Conservation (phyloP, 768 basidiomycete genomes). For the Podaxis rugospora region DNA sequence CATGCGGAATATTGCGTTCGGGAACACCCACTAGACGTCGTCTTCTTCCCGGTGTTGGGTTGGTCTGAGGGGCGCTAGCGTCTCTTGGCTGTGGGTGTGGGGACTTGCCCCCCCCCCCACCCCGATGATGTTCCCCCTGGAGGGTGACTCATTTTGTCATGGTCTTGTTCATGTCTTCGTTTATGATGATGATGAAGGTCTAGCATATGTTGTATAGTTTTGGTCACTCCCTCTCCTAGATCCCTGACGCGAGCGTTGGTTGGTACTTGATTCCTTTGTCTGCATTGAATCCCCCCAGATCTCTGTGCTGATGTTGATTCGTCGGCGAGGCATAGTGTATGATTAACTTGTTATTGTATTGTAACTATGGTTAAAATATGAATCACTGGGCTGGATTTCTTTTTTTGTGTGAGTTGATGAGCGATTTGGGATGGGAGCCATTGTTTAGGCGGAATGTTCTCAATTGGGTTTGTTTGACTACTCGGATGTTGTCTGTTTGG, state of each 20-base stretch:
- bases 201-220: background rate
- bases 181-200: background rate
- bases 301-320: background rate
- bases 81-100: background rate
- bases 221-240: background rate
- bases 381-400: background rate
- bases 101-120: background rate
- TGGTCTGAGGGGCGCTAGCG: background rate
- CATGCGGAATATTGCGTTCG: conserved; percentile 26
- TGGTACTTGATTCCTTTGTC: background rate
- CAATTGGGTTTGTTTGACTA: too few species aligned
- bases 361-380: background rate
- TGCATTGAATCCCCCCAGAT: background rate
- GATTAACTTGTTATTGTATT: background rate
- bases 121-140: background rate
- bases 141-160: background rate
- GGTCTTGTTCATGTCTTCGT: background rate
- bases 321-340: background rate
- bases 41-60: background rate
- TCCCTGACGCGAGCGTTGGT: background rate
- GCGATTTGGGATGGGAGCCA: background rate
- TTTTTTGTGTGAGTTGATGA: background rate
- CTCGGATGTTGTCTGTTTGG: too few species aligned
- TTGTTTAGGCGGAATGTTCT: too few species aligned
- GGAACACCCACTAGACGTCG: conserved; percentile 14